phyloP scores from a whole-genome alignment of 352 stramenopile genomes.

The Phytophthora quininea region DNA sequence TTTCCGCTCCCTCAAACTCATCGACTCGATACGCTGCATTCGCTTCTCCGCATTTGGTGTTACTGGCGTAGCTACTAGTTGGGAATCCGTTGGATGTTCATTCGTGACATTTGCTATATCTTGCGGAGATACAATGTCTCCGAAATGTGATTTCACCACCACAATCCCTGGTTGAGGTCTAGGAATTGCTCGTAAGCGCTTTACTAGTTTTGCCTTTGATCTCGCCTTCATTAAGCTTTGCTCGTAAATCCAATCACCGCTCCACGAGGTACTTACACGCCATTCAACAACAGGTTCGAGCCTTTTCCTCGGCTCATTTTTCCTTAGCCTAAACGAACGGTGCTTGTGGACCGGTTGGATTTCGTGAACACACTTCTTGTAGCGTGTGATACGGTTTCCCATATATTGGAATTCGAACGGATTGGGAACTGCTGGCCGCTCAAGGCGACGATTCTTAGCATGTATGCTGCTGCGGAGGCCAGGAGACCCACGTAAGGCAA shows the following conservation, averaged over 20 bases:
- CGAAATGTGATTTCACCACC: conserved; percentile 56
- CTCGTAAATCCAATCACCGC: conserved; percentile 65
- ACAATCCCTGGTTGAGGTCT: conserved; percentile 32
- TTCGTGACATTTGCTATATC: conserved; percentile 7
- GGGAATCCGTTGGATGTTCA: background rate
- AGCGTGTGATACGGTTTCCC: conserved; percentile 57
- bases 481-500: conserved; percentile 61
- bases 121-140: conserved; percentile 49
- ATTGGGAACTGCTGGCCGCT: conserved; percentile 38
- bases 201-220: conserved; percentile 47
- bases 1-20: conserved; percentile 36
- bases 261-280: conserved; percentile 62
- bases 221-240: conserved; percentile 38
- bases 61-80: background rate
- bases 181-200: conserved; percentile 41
- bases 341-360: conserved; percentile 66
- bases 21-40: conserved; percentile 26
- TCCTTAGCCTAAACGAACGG: conserved; percentile 32
- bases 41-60: conserved; percentile 14
- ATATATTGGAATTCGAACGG: conserved; percentile 72
- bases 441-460: conserved; percentile 43
- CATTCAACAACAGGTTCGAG: conserved; percentile 42
- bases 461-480: conserved; percentile 43
- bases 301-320: conserved; percentile 30
- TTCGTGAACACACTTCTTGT: conserved; percentile 65